These are phyloP conservation scores for Hansfordia pulvinata DNA, from an alignment of 2,329 filamentous ascomycete species.

Conservation along the genomic window DNA sequence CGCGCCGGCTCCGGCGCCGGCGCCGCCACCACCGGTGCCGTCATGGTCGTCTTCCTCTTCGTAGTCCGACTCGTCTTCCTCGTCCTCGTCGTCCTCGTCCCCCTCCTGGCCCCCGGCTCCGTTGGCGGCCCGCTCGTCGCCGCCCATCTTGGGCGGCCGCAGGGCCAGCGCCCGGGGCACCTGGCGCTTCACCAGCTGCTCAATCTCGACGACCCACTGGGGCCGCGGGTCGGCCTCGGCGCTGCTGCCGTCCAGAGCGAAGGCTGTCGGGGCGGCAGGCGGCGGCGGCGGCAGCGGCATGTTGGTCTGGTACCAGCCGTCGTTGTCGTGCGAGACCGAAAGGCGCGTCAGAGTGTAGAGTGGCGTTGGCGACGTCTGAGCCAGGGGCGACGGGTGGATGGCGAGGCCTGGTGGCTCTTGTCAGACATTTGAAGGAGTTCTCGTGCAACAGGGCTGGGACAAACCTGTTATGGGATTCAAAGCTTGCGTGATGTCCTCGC, in stretches of 20 bases:
- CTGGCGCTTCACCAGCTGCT: constrained; percentile 25
- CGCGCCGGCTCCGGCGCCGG: constrained; percentile 7
- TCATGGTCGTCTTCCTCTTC: constrained; percentile 19
- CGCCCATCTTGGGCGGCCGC: constrained; percentile 17
- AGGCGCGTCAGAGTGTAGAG: constrained; percentile 38
- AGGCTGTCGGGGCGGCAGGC: too few relatives aligned
- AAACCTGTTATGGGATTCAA: constrained; percentile 33
- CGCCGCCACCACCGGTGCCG: constrained; percentile 6
- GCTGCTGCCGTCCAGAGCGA: too few relatives aligned
- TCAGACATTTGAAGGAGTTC: constrained; percentile 3
- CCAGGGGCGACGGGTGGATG: constrained; percentile 24
- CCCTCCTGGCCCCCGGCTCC: constrained; percentile 6
- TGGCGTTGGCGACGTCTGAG: constrained; percentile 20
- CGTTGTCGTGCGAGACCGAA: constrained; percentile 35
- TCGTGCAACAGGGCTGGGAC: constrained; percentile 9
- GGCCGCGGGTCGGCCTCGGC: constrained; percentile 9
- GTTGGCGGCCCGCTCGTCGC: constrained; percentile 15
- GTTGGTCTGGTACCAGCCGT: constrained; percentile 41
- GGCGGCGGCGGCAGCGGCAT: constrained; percentile 15
- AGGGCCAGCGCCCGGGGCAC: constrained; percentile 32
- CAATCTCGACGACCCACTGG: constrained; percentile 35
- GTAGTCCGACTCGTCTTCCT: constrained; percentile 11
- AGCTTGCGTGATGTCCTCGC: constrained; percentile 13
- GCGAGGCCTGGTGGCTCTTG: constrained; percentile 25
- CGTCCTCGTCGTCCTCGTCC: constrained; percentile 12